Conservation (phyloP, 805 yeast genomes). For the Monosporozyma yasuniensis region DNA sequence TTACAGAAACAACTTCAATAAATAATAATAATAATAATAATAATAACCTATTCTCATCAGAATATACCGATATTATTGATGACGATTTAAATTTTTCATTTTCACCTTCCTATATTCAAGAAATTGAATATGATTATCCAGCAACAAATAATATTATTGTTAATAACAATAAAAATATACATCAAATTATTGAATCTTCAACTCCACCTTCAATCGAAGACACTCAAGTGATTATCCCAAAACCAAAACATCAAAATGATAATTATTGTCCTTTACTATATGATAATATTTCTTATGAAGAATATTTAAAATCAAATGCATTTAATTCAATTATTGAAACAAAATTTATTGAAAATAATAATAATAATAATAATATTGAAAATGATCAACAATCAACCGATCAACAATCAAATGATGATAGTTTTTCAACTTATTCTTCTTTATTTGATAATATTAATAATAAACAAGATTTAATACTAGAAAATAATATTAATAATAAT, state of each 20-base stretch:
- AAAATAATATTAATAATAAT: neutral
- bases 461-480: neutral
- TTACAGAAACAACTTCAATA: no score
- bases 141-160: neutral
- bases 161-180: neutral
- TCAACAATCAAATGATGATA: no score
- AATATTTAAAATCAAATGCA: neutral
- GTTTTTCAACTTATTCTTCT: neutral
- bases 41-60: neutral
- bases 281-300: neutral
- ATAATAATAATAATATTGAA: neutral
- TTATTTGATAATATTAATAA: neutral
- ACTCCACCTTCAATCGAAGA: neutral
- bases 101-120: conserved; percentile 2
- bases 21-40: neutral
- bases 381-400: neutral
- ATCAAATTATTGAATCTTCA: neutral
- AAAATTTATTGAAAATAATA: neutral
- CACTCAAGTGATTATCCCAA: neutral
- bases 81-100: conserved; percentile 2
- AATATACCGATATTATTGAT: no score
- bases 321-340: neutral
- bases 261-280: neutral
- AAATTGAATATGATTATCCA: neutral
- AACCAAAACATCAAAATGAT: neutral